A percentile compares a stretch with the other conserved stretches of the same genome.
phyloP scores from a whole-genome alignment of 2,329 filamentous ascomycete genomes.

The Microdochium nivale region DNA sequence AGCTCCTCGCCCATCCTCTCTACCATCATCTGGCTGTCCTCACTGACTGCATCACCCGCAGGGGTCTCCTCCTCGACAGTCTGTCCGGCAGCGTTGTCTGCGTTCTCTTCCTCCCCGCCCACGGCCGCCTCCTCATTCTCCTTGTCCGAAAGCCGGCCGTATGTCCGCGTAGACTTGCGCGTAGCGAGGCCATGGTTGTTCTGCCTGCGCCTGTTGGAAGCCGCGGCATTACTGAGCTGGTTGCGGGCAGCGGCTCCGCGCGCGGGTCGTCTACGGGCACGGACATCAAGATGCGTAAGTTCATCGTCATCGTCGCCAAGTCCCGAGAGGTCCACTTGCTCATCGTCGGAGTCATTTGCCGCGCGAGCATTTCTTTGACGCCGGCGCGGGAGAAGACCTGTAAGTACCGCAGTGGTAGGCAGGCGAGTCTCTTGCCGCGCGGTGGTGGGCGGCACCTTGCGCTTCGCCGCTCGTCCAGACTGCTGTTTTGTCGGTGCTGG shows the following conservation, averaged over 20 bases:
- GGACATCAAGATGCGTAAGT: conserved; percentile 35
- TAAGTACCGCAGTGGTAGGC: conserved; percentile 45
- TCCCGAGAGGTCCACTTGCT: conserved; percentile 39
- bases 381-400: conserved; percentile 44
- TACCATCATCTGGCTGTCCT: conserved; percentile 26
- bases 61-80: conserved; percentile 21
- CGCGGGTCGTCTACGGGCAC: conserved; percentile 24
- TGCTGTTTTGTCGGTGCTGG: conserved; percentile 10
- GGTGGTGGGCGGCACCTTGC: conserved; percentile 18
- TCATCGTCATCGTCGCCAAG: conserved; percentile 48
- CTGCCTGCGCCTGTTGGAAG: neutral
- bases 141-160: conserved; percentile 47
- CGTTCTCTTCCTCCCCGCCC: conserved; percentile 23
- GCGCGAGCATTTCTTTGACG: conserved; percentile 28
- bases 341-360: conserved; percentile 33
- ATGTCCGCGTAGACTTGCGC: conserved; percentile 30
- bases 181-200: neutral
- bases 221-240: neutral
- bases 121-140: conserved; percentile 40
- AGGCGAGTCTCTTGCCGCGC: conserved; percentile 29
- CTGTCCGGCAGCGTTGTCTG: too few species aligned
- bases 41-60: conserved; percentile 17
- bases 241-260: conserved; percentile 5
- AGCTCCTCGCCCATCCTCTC: conserved; percentile 42
- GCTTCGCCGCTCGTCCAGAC: conserved; percentile 14